Evolutionary conservation across 1,139 yeast species (phyloP).

Genomic region (Geotrichum restrictum): DNA sequence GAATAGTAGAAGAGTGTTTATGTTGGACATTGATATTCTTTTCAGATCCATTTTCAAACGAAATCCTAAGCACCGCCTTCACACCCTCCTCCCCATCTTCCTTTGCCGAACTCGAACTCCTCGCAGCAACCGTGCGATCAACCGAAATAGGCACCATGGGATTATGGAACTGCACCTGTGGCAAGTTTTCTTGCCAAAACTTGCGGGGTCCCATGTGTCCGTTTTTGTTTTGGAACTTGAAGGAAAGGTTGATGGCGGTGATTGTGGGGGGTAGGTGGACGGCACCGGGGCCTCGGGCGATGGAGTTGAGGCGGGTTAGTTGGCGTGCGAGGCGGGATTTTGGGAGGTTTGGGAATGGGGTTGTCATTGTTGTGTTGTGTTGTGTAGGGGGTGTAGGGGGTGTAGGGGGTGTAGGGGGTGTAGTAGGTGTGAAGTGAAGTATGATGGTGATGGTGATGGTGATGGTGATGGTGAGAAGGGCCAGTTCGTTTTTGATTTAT

Average conservation of each 20-base stretch:
- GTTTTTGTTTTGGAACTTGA: slow-evolving; percentile 45
- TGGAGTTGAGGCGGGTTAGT: slow-evolving; percentile 41
- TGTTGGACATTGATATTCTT: slow-evolving; percentile 41
- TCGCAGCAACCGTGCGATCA: slow-evolving; percentile 34
- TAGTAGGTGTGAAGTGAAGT: not conserved
- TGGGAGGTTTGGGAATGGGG: slow-evolving; percentile 1
- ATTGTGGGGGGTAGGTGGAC: slow-evolving; percentile 41
- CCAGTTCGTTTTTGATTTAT: too few species aligned
- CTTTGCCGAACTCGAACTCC: too few species aligned
- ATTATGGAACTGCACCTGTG: slow-evolving; percentile 78
- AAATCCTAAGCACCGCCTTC: slow-evolving; percentile 44
- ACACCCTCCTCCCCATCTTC: slow-evolving; percentile 43
- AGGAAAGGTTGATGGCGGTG: slow-evolving; percentile 41
- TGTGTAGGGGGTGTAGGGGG: not conserved
- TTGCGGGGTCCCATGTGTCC: slow-evolving; percentile 40
- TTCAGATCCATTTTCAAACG: slow-evolving; percentile 38
- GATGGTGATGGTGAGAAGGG: not conserved
- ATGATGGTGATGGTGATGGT: not conserved
- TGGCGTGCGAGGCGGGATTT: slow-evolving; percentile 41
- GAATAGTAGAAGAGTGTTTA: slow-evolving; percentile 41
- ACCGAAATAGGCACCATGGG: slow-evolving; percentile 64
- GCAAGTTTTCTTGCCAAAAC: slow-evolving; percentile 72
- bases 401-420: not conserved
- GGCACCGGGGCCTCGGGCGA: slow-evolving; percentile 49
- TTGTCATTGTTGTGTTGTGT: not conserved